phyloP scores from a whole-genome alignment of 75 land plant genomes.

The Picea glauca region DNA sequence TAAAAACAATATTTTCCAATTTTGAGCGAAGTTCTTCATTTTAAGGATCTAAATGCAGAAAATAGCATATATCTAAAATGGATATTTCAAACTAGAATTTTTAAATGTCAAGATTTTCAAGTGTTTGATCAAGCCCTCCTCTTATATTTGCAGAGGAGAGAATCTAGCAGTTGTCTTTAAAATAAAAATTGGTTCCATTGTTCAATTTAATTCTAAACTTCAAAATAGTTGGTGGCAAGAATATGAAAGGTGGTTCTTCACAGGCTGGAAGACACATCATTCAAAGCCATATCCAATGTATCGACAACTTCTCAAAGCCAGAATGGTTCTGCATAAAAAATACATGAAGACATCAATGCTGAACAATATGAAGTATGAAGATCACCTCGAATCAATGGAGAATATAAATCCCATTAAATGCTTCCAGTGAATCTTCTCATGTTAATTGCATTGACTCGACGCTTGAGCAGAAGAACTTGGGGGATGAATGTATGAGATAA shows the following conservation, averaged over 20 bases:
- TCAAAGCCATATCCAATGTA: not conserved
- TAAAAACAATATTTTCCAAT: not conserved
- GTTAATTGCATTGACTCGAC: not conserved
- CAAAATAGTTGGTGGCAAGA: not conserved
- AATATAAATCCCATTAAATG: slow-evolving; percentile 1
- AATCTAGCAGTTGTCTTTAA: slow-evolving; percentile 7
- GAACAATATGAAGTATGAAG: not conserved
- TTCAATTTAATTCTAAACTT: not conserved
- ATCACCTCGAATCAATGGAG: not conserved
- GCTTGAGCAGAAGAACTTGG: not conserved
- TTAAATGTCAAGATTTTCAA: not conserved
- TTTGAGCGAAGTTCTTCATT: slow-evolving; percentile 1
- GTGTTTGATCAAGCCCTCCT: not conserved
- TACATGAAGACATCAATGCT: not conserved
- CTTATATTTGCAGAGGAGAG: not conserved
- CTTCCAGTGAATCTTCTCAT: slow-evolving; percentile 8
- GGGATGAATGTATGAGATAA: not conserved
- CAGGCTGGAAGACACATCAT: not conserved
- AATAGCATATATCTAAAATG: not conserved
- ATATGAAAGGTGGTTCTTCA: not conserved
- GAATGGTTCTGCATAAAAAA: not conserved
- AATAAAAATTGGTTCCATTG: not conserved
- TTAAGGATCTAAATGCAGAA: not conserved
- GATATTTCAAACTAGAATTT: not conserved
- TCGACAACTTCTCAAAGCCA: not conserved